Conservation (phyloP, 2,329 filamentous ascomycete genomes). For the Colletotrichum tropicale region DNA sequence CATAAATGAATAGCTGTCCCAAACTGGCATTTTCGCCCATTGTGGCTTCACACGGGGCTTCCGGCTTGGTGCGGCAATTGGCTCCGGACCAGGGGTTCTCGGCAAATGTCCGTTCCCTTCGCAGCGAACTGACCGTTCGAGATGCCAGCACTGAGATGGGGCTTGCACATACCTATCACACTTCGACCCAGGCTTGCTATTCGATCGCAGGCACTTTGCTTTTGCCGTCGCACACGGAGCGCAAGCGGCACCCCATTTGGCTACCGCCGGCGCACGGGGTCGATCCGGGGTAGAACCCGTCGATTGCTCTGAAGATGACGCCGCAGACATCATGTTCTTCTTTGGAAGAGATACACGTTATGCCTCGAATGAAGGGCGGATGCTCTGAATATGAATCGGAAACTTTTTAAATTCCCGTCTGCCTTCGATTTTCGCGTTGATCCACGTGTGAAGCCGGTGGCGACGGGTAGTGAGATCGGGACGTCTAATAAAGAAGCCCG, state of each 20-base stretch:
- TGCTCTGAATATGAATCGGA: fast-evolving
- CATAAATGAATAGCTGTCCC: fast-evolving
- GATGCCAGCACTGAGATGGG: not conserved
- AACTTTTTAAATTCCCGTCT: not conserved
- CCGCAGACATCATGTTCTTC: not conserved
- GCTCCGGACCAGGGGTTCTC: not conserved
- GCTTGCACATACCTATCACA: constrained; percentile 44
- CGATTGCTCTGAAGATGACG: not conserved
- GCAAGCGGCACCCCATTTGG: constrained; percentile 54
- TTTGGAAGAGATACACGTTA: fast-evolving
- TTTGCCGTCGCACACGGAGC: constrained; percentile 53
- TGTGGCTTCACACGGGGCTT: not conserved
- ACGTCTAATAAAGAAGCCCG: not conserved
- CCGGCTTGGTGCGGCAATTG: not conserved
- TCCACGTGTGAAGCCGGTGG: not conserved
- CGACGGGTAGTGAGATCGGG: fast-evolving
- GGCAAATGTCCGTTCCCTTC: not conserved
- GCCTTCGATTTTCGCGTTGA: fast-evolving
- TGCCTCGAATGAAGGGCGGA: fast-evolving
- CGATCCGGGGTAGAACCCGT: not conserved
- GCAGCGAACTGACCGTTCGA: not conserved
- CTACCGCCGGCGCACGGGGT: not conserved
- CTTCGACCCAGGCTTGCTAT: constrained; percentile 38
- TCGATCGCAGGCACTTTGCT: constrained; percentile 53
- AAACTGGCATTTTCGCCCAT: not conserved